Evolutionary conservation across 2,329 filamentous ascomycete species (phyloP).

Genomic region (Cephalotrichum gorgonifer): DNA sequence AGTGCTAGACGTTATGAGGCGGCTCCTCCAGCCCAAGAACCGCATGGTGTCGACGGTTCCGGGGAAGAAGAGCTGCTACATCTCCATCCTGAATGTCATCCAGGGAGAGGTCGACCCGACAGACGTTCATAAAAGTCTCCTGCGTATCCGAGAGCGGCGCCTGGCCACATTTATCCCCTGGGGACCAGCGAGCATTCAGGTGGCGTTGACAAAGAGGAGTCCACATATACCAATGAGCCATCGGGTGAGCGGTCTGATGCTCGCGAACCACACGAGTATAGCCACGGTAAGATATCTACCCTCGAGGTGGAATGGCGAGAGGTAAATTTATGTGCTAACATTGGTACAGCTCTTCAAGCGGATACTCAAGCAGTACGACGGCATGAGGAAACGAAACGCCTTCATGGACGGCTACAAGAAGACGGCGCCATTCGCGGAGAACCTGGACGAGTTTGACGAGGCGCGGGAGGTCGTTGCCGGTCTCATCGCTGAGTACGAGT

Average conservation of each 20-base stretch:
- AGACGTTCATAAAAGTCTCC: conserved; percentile 94
- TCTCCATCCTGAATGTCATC: conserved; percentile 97
- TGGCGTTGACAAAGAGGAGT: conserved; percentile 90
- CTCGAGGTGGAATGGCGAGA: not conserved
- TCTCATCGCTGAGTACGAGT: conserved; percentile 89
- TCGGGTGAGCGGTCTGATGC: conserved; percentile 90
- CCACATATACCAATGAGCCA: conserved; percentile 93
- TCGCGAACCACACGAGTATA: conserved; percentile 96
- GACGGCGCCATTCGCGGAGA: conserved; percentile 85
- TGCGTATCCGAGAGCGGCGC: conserved; percentile 88
- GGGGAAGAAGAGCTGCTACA: conserved; percentile 96
- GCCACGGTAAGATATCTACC: conserved; percentile 53
- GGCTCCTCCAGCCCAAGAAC: conserved; percentile 93
- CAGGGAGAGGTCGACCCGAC: conserved; percentile 97
- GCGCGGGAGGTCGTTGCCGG: conserved; percentile 85
- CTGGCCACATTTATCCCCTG: conserved; percentile 96
- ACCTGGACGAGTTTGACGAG: conserved; percentile 89
- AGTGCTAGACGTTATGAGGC: conserved; percentile 93
- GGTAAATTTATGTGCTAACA: not conserved
- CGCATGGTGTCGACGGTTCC: conserved; percentile 96
- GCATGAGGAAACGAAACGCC: conserved; percentile 89
- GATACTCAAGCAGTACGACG: conserved; percentile 85
- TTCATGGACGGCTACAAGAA: conserved; percentile 96
- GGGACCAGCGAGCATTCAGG: conserved; percentile 96
- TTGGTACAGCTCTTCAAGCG: conserved; percentile 70